Conservation (phyloP, 495 filamentous ascomycete genomes). For the Rostrohypoxylon terebratum region DNA sequence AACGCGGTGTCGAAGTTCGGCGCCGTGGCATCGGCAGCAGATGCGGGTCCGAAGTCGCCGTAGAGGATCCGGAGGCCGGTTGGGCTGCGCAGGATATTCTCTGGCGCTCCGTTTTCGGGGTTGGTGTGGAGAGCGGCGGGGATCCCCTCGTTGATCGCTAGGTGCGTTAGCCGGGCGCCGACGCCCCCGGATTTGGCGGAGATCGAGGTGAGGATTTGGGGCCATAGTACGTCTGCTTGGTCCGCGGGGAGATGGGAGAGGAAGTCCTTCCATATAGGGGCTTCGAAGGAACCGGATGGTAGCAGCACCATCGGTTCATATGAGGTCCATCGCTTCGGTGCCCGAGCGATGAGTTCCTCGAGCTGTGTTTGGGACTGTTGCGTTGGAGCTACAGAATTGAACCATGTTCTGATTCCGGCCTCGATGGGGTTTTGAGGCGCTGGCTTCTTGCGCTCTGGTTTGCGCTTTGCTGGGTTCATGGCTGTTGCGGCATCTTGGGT, state of each 20-base stretch:
- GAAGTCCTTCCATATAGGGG: constrained; percentile 60
- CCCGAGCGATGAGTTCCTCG: constrained; percentile 50
- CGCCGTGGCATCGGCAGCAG: not conserved
- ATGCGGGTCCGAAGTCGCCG: constrained; percentile 72
- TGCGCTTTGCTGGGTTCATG: constrained; percentile 21
- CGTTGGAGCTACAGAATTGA: constrained; percentile 14
- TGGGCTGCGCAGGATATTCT: constrained; percentile 78
- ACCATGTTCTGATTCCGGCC: constrained; percentile 43
- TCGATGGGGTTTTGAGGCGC: constrained; percentile 35
- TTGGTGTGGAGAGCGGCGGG: constrained; percentile 49
- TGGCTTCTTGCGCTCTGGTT: constrained; percentile 21
- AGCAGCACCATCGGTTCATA: constrained; percentile 79
- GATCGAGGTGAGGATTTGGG: constrained; percentile 60
- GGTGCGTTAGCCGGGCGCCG: constrained; percentile 65
- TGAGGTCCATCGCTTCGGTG: constrained; percentile 74
- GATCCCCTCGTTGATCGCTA: constrained; percentile 81
- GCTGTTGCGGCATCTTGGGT: not conserved
- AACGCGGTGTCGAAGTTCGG: constrained; percentile 72
- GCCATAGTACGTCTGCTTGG: constrained; percentile 54
- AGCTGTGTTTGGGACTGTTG: not conserved
- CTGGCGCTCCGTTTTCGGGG: constrained; percentile 14
- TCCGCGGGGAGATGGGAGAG: constrained; percentile 42
- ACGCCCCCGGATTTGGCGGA: constrained; percentile 53
- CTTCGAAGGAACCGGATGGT: constrained; percentile 68
- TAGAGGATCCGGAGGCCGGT: constrained; percentile 69